These are phyloP conservation scores for Magnusiomyces ingens DNA, from an alignment of 1,139 yeast genomes.

Conservation along the genomic window DNA sequence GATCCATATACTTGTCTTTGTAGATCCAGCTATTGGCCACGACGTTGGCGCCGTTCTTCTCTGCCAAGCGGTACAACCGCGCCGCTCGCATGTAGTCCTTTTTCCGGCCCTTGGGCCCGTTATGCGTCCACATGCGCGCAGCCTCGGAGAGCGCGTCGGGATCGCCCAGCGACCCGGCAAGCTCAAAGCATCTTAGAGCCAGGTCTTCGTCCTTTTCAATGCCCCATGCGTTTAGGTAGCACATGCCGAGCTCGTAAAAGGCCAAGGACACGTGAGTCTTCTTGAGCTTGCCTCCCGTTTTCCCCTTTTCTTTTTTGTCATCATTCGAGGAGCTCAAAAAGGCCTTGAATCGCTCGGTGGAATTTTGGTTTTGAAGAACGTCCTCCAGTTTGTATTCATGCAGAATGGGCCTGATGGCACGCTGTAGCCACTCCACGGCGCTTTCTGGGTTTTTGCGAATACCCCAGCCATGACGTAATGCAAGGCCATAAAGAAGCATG, in stretches of 20 bases:
- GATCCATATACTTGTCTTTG: slow-evolving; percentile 54
- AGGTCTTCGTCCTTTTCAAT: slow-evolving; percentile 46
- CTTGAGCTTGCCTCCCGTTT: slow-evolving; percentile 19
- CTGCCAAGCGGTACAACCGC: slow-evolving; percentile 64
- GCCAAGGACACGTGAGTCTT: slow-evolving; percentile 37
- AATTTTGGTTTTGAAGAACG: slow-evolving; percentile 7
- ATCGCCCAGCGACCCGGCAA: slow-evolving; percentile 65
- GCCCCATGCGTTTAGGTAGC: slow-evolving; percentile 57
- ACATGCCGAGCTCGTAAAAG: slow-evolving; percentile 55
- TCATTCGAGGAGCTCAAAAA: neutral
- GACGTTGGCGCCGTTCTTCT: slow-evolving; percentile 53
- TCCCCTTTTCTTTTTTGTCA: neutral
- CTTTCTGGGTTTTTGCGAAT: slow-evolving; percentile 51
- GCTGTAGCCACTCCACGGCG: slow-evolving; percentile 57
- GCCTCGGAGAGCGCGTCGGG: slow-evolving; percentile 64
- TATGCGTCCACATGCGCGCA: slow-evolving; percentile 62
- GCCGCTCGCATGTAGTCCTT: slow-evolving; percentile 62
- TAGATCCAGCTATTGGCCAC: slow-evolving; percentile 76
- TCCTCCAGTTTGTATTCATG: slow-evolving; percentile 8
- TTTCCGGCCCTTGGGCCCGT: slow-evolving; percentile 46
- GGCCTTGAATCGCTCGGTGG: slow-evolving; percentile 2
- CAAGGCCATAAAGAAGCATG: slow-evolving; percentile 64
- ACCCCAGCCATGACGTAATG: slow-evolving; percentile 67
- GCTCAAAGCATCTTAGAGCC: slow-evolving; percentile 56
- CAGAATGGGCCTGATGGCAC: slow-evolving; percentile 35